Conservation (phyloP, 2,329 filamentous ascomycete genomes). For the Xylaria sp. region DNA sequence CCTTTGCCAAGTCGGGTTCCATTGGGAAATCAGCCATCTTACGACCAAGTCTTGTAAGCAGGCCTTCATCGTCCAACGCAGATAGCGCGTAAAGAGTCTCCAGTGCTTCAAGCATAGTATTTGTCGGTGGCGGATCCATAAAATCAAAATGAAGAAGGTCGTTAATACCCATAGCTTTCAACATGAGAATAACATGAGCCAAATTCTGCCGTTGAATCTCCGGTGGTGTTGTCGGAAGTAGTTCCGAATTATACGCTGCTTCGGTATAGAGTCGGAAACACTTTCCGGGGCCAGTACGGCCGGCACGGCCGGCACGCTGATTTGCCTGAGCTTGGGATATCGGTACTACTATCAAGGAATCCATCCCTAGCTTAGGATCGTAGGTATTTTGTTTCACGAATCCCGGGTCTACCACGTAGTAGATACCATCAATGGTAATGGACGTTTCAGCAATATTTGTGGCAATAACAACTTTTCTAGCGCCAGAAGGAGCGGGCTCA, state of each 20-base stretch:
- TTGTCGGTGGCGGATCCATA: slow-evolving; percentile 97
- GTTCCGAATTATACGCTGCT: slow-evolving; percentile 93
- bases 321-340: slow-evolving; percentile 98
- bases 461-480: slow-evolving; percentile 93
- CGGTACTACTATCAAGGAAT: slow-evolving; percentile 92
- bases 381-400: slow-evolving; percentile 99
- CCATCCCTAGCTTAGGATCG: slow-evolving; percentile 97
- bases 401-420: slow-evolving; percentile 95
- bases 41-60: slow-evolving; percentile 88
- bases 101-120: slow-evolving; percentile 95
- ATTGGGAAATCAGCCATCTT: slow-evolving; percentile 99
- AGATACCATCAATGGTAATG: slow-evolving; percentile 97
- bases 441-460: slow-evolving; percentile 99
- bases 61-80: slow-evolving; percentile 92
- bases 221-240: slow-evolving; percentile 94
- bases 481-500: slow-evolving; percentile 87
- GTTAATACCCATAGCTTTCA: slow-evolving; percentile 99
- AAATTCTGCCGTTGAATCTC: slow-evolving; percentile 97
- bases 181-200: slow-evolving; percentile 92
- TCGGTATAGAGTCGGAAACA: slow-evolving; percentile 97
- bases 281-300: slow-evolving; percentile 94
- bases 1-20: slow-evolving; percentile 92
- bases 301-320: slow-evolving; percentile 91
- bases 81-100: slow-evolving; percentile 95
- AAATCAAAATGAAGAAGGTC: slow-evolving; percentile 98